A percentile compares a stretch with the other conserved stretches of the same genome.
Evolutionary conservation across 352 stramenopile genomes (phyloP).

Genomic region (Globisporangium spiculum): DNA sequence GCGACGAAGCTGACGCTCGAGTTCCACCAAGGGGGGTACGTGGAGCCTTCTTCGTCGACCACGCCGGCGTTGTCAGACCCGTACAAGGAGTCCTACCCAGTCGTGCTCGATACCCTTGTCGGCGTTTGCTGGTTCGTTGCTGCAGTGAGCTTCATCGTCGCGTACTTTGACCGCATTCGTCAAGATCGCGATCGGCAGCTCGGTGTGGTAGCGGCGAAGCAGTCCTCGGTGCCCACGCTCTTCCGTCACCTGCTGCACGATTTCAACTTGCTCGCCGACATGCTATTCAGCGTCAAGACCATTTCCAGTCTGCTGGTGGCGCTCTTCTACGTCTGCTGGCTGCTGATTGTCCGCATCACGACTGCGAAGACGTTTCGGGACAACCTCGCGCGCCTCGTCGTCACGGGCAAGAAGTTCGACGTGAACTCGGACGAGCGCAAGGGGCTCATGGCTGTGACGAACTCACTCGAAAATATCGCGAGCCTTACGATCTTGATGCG

Average conservation of each 20-base stretch:
- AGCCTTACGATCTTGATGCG: conserved; percentile 30
- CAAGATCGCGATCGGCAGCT: background rate
- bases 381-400: conserved; percentile 38
- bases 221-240: background rate
- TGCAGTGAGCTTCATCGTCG: background rate
- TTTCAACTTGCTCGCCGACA: background rate
- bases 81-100: conserved; percentile 22
- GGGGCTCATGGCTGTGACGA: conserved; percentile 24
- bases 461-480: conserved; percentile 24
- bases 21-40: conserved; percentile 33
- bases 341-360: conserved; percentile 36
- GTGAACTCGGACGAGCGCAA: conserved; percentile 27
- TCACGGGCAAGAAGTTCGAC: conserved; percentile 33
- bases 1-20: conserved; percentile 36
- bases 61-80: conserved; percentile 34
- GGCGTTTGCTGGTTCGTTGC: conserved; percentile 25
- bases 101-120: conserved; percentile 37
- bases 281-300: background rate
- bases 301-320: conserved; percentile 17
- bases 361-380: conserved; percentile 36
- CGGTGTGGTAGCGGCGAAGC: background rate
- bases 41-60: conserved; percentile 30
- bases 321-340: conserved; percentile 35
- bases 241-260: background rate
- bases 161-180: background rate